Evolutionary conservation across 805 yeast species (phyloP), one percentile per base, ranked within the genome.

Genomic region (Debaryomyces tyrocola): DNA sequence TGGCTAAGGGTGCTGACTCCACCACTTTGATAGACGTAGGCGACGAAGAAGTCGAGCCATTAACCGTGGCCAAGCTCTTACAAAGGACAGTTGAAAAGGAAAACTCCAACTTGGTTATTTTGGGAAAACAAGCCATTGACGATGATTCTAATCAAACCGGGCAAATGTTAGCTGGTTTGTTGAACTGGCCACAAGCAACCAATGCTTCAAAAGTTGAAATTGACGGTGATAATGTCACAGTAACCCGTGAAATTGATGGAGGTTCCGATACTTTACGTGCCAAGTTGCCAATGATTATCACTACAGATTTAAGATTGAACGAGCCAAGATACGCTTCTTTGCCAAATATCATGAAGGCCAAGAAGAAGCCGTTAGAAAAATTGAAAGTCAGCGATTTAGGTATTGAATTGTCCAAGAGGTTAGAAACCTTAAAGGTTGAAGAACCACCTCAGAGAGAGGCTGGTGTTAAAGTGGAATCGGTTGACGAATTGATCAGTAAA

Each of bases 311-410:
- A 57, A 85, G 99, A 67, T 79, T 94, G 61, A 94, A 94, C 66
- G 94, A 83, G 63, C 99, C 99, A 37, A 84, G 97, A 58, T 94
- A 90, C 60, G 96, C 96, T n/a, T 82, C 96, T 11, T 77, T 94
- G 62, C 97, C 97, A 50, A 94, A 92, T 67, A 81, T 91, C 74
- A 94, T 94, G 98, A 94, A 94, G 76, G 98, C 98, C 46, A 94
- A 94, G 77, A 91, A 91, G 82, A 91, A 90, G 77, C 96, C 96
- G 4, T 75, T 91, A 64, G 89, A 83, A 56, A 75, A 81, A 60
- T 65, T 80, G 67, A 69, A 78, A 72, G 66, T 71, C 14, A 67
- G 84, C 17, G 95, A 87, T 56, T 79, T 88, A 49, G 87, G 84
- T n/a, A 77, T 86, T 29, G 87, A 84, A 37, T 62, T 82, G 9